Percentiles rank a stretch among this genome's conserved stretches.
Evolutionary conservation across 2,329 filamentous ascomycete species (phyloP).

Genomic region (Penicillium hordei): DNA sequence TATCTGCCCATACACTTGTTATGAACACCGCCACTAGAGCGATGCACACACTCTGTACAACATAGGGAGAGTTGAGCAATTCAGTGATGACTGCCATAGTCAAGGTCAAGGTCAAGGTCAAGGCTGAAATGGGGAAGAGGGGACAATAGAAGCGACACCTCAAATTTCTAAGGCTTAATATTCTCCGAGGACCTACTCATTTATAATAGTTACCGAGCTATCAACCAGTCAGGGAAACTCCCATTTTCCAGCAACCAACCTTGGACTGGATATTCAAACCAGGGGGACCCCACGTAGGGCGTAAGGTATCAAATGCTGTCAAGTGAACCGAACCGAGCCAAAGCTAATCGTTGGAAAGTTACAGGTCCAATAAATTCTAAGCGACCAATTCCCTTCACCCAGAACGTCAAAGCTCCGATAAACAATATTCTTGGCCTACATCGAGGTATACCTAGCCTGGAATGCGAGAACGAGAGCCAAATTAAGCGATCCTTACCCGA

Average conservation of each 20-base stretch:
- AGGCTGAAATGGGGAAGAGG: neutral
- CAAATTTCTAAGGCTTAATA: neutral
- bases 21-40: slow-evolving; percentile 23
- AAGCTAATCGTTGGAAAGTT: neutral
- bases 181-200: neutral
- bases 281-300: slow-evolving; percentile 4
- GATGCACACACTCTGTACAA: slow-evolving; percentile 23
- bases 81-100: slow-evolving; percentile 28
- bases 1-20: slow-evolving; percentile 26
- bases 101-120: neutral
- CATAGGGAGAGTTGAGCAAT: slow-evolving; percentile 24
- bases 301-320: neutral
- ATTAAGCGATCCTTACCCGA: slow-evolving; percentile 21
- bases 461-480: slow-evolving; percentile 20
- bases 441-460: neutral
- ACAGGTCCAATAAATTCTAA: neutral
- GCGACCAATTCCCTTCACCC: neutral
- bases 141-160: neutral
- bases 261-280: neutral
- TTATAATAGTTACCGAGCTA: neutral
- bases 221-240: neutral
- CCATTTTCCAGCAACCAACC: neutral
- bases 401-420: neutral
- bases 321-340: neutral
- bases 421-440: neutral